Evolutionary conservation across 352 stramenopile species (phyloP), one percentile per base, ranked within the genome.

Genomic region (Pythium insidiosum): DNA sequence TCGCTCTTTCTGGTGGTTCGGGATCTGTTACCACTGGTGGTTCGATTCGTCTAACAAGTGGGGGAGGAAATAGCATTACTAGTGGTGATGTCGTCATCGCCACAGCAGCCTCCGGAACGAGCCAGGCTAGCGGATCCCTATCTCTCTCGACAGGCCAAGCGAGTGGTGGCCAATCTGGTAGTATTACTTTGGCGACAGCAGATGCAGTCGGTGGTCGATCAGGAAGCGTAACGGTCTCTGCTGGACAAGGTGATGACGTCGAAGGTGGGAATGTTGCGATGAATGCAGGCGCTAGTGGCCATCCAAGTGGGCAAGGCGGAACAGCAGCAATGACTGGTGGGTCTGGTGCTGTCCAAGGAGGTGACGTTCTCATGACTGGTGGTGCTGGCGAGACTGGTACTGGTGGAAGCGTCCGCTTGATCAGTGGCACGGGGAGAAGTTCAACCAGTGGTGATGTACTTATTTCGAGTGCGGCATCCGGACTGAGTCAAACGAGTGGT

Each of bases 401-500:
- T 18, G 51, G 56, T n/a, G 56, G 56, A 21, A 43, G 29, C 6
- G 28, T 66, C 4, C 21, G 28, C 12, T 21, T 62, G 1, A 29
- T 24, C 3, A 58, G 57, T 53, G 58, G 58, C 29, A 41, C n/a
- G 29, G 58, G 53, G 16, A 24, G 26, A 30, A 43, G 26, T 25
- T 29, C 33, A 22, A 25, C 35, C 6, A 63, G 33, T 28, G 58
- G 58, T 1, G 50, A 56, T 9, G 29, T 65, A 24, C n/a, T 16
- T 15, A 16, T 68, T 18, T 18, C 24, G 0, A 46, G 28, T 6
- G 43, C 41, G 19, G 30, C 43, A 39, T 38, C 47, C 5, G 33
- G 22, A 11, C 39, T 55, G 22, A 29, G 39, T 4, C 43, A 47
- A 23, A 35, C 43, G 9, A 71, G 61, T 31, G 61, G 61, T 12